These are phyloP conservation scores for Boletus semigastroideus DNA, from an alignment of 1,284 basidiomycete species.

Conservation along the genomic window DNA sequence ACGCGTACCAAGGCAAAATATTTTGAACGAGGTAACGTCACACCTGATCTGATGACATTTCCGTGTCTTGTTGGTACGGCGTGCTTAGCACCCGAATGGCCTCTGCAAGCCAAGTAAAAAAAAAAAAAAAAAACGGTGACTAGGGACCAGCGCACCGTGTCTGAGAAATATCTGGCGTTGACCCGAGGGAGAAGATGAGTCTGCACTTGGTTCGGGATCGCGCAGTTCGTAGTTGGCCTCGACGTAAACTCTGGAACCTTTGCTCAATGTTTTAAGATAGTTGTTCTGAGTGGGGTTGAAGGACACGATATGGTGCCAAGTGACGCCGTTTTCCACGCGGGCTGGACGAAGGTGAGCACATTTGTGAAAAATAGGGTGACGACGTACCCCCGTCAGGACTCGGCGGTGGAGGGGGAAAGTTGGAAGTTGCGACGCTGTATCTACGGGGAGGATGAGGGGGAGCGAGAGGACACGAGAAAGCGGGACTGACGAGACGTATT, in stretches of 20 bases:
- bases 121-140: constrained; percentile 3
- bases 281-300: constrained; percentile 59
- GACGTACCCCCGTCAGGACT: constrained; percentile 61
- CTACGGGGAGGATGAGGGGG: constrained; percentile 35
- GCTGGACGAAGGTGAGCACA: constrained; percentile 37
- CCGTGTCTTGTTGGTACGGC: constrained; percentile 27
- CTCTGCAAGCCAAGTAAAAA: constrained; percentile 22
- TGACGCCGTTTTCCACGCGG: constrained; percentile 51
- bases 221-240: constrained; percentile 74
- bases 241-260: constrained; percentile 72
- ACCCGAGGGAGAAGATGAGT: constrained; percentile 60
- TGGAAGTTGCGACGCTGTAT: constrained; percentile 69
- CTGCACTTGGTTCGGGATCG: constrained; percentile 63
- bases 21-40: constrained; percentile 1
- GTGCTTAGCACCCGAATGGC: constrained; percentile 26
- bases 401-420: constrained; percentile 55
- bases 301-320: constrained; percentile 75
- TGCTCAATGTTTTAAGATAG: constrained; percentile 61
- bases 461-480: not conserved
- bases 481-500: constrained; percentile 66
- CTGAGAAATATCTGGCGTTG: constrained; percentile 78
- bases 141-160: constrained; percentile 52
- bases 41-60: constrained; percentile 27
- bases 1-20: not conserved
- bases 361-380: not conserved